Evolutionary conservation across 2,329 filamentous ascomycete species (phyloP).

Genomic region (Curvularia spicifera): DNA sequence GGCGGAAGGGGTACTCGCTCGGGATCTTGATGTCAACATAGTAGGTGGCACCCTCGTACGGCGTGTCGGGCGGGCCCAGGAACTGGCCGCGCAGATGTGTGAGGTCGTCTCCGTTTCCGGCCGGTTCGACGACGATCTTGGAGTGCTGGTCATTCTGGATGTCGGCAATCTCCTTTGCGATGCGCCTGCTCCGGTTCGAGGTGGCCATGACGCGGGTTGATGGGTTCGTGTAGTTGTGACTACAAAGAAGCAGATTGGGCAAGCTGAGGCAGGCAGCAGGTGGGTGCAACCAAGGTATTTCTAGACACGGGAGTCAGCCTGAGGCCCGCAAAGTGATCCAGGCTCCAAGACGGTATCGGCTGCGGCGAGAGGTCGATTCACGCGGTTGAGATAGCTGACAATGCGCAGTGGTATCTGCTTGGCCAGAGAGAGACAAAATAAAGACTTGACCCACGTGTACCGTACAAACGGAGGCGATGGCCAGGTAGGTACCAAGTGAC

Average conservation of each 20-base stretch:
- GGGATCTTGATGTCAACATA: slow-evolving; percentile 87
- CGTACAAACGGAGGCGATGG: neutral
- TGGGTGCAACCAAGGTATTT: slow-evolving; percentile 10
- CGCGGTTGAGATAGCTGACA: slow-evolving; percentile 24
- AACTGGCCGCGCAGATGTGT: slow-evolving; percentile 85
- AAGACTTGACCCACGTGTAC: neutral
- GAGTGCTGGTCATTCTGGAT: slow-evolving; percentile 77
- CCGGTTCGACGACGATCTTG: slow-evolving; percentile 72
- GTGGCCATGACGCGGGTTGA: slow-evolving; percentile 53
- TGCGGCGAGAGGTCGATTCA: slow-evolving; percentile 11
- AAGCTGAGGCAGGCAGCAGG: slow-evolving; percentile 15
- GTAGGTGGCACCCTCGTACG: slow-evolving; percentile 87
- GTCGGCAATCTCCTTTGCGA: slow-evolving; percentile 78
- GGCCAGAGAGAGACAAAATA: neutral
- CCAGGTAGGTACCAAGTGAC: slow-evolving; percentile 16
- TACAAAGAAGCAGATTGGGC: neutral
- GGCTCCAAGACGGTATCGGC: slow-evolving; percentile 4
- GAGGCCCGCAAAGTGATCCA: slow-evolving; percentile 10
- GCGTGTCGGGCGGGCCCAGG: slow-evolving; percentile 85
- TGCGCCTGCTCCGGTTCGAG: slow-evolving; percentile 64
- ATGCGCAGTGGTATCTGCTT: neutral
- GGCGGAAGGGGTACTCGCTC: slow-evolving; percentile 88
- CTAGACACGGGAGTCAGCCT: slow-evolving; percentile 19
- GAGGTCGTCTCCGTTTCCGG: slow-evolving; percentile 70
- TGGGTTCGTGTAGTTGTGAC: slow-evolving; percentile 5